phyloP scores from a whole-genome alignment of 345 rosid species.

The Eucalyptus sp. region DNA sequence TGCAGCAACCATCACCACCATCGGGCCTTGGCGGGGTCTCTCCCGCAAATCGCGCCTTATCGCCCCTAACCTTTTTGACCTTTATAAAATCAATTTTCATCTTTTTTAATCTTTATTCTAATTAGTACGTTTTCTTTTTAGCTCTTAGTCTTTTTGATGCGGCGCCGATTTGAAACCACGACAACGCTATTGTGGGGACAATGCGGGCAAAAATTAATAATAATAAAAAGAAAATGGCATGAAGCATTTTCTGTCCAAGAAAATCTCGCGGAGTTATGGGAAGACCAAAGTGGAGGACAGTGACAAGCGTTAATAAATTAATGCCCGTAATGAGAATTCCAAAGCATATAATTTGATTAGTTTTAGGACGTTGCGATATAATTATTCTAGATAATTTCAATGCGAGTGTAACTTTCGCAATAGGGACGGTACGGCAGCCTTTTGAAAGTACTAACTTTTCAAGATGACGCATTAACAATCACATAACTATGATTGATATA shows the following conservation, averaged over 20 bases:
- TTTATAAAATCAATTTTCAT: neutral
- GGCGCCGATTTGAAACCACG: neutral
- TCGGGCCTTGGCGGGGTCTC: rapidly evolving
- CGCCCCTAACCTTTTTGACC: neutral
- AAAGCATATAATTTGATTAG: neutral
- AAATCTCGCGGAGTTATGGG: neutral
- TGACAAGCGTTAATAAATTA: neutral
- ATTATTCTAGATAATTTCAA: neutral
- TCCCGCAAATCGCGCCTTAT: neutral
- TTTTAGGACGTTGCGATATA: no score
- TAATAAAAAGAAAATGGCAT: neutral
- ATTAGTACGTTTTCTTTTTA: neutral
- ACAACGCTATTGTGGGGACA: neutral
- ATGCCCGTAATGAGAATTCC: neutral
- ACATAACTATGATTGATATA: no score
- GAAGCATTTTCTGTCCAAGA: neutral
- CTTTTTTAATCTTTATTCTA: neutral
- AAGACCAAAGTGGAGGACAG: neutral
- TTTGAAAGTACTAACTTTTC: no score
- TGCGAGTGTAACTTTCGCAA: neutral
- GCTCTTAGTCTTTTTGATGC: neutral
- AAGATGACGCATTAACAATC: no score
- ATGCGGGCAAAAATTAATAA: neutral
- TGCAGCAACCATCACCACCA: neutral
- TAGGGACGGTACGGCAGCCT: neutral